phyloP scores from a whole-genome alignment of 441 rosid species.

The Gossypium gossypioides region DNA sequence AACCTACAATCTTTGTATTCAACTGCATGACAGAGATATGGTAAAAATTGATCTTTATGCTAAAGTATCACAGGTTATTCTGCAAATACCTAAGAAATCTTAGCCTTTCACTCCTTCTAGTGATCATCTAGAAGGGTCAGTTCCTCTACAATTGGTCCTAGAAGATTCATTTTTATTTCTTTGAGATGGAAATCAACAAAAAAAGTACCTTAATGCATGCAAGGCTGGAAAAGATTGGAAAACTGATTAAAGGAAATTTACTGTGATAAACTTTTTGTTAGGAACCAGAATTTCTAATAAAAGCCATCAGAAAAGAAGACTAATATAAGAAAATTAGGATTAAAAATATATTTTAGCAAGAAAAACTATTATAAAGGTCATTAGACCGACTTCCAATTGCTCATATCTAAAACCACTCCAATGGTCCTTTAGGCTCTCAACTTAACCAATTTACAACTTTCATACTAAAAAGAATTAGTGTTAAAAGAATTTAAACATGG shows the following conservation, averaged over 20 bases:
- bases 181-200: slow-evolving; percentile 22
- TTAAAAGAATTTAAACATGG: background rate
- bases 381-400: background rate
- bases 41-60: slow-evolving; percentile 2
- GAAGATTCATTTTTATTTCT: slow-evolving; percentile 51
- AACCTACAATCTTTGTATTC: slow-evolving; percentile 57
- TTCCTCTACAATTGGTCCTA: slow-evolving; percentile 45
- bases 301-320: background rate
- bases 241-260: background rate
- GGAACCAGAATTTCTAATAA: background rate
- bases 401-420: background rate
- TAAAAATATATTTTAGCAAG: background rate
- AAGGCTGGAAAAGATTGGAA: slow-evolving; percentile 7
- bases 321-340: background rate
- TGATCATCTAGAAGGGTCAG: slow-evolving; percentile 53
- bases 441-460: background rate
- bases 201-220: background rate
- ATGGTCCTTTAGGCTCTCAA: background rate
- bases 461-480: background rate
- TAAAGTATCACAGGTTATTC: background rate
- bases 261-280: background rate
- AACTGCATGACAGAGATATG: slow-evolving; percentile 33
- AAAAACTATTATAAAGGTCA: background rate
- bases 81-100: slow-evolving; percentile 48
- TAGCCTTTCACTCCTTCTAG: slow-evolving; percentile 47